Evolutionary conservation across 139 green algal genomes (phyloP).

Genomic region (Cymbomonas tetramitiformis): DNA sequence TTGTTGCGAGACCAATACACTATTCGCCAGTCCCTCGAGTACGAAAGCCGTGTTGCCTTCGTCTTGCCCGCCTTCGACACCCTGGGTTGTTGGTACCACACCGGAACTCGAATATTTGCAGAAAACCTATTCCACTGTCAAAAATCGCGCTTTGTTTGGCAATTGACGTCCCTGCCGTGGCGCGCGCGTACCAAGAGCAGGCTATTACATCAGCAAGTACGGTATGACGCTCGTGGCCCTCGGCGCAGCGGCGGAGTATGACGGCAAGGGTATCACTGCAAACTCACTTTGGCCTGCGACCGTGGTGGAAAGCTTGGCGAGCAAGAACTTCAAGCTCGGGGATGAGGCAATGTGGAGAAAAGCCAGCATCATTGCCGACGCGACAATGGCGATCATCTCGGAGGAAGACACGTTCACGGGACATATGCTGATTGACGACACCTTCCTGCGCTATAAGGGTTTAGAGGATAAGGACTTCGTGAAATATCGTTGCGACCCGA

Average conservation of each 20-base stretch:
- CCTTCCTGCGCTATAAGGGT: conserved; percentile 1
- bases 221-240: conserved; percentile 19
- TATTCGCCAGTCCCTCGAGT: too few species aligned
- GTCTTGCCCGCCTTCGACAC: too few species aligned
- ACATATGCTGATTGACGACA: conserved; percentile 3
- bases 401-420: neutral
- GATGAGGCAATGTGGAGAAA: conserved; percentile 8
- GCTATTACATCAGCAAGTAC: conserved; percentile 18
- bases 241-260: conserved; percentile 5
- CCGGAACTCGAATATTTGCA: neutral
- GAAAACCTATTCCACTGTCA: too few species aligned
- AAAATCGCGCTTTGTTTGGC: too few species aligned
- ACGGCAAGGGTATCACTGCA: neutral
- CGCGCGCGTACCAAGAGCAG: too few species aligned
- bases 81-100: too few species aligned
- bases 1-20: too few species aligned
- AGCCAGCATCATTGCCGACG: conserved; percentile 13
- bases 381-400: neutral
- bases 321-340: conserved; percentile 13
- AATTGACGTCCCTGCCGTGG: too few species aligned
- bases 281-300: conserved; percentile 17
- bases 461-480: neutral
- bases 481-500: conserved; percentile 5
- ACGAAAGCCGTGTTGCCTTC: too few species aligned
- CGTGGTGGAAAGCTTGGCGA: conserved; percentile 13